phyloP scores from a whole-genome alignment of 371 early-diverging fungal species.

The Amoeboaphelidium protococcarum region DNA sequence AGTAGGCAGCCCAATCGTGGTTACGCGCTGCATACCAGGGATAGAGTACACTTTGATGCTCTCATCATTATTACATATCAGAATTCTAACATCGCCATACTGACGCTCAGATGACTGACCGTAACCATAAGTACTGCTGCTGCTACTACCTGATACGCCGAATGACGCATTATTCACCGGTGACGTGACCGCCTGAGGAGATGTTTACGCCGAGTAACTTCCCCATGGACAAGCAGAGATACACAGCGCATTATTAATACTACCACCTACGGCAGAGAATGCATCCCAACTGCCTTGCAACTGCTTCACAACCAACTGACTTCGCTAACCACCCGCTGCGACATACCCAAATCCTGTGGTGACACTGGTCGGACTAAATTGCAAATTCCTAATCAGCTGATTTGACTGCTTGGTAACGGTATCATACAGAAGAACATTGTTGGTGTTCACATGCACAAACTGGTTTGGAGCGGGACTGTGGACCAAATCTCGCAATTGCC shows the following conservation, averaged over 20 bases:
- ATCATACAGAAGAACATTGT: slow-evolving; percentile 28
- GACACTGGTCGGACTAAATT: slow-evolving; percentile 55
- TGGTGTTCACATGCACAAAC: slow-evolving; percentile 28
- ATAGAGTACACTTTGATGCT: slow-evolving; percentile 60
- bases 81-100: slow-evolving; percentile 30
- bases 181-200: too few species aligned
- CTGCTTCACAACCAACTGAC: slow-evolving; percentile 52
- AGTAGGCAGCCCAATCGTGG: slow-evolving; percentile 39
- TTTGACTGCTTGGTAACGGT: slow-evolving; percentile 21
- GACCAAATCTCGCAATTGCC: slow-evolving; percentile 75
- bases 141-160: too few species aligned
- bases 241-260: slow-evolving; percentile 69
- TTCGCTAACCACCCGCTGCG: slow-evolving; percentile 68
- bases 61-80: slow-evolving; percentile 80
- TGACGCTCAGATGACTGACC: too few species aligned
- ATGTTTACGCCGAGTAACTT: background rate
- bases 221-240: slow-evolving; percentile 25
- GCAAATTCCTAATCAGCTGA: slow-evolving; percentile 25
- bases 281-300: slow-evolving; percentile 37
- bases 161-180: too few species aligned
- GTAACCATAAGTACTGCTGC: too few species aligned
- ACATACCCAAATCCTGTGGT: slow-evolving; percentile 45
- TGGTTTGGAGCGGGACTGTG: slow-evolving; percentile 28
- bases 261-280: slow-evolving; percentile 43
- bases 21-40: slow-evolving; percentile 32